phyloP scores from a whole-genome alignment of 192 early-diverging fungal species.

The Jimgerdemannia lactiflua region DNA sequence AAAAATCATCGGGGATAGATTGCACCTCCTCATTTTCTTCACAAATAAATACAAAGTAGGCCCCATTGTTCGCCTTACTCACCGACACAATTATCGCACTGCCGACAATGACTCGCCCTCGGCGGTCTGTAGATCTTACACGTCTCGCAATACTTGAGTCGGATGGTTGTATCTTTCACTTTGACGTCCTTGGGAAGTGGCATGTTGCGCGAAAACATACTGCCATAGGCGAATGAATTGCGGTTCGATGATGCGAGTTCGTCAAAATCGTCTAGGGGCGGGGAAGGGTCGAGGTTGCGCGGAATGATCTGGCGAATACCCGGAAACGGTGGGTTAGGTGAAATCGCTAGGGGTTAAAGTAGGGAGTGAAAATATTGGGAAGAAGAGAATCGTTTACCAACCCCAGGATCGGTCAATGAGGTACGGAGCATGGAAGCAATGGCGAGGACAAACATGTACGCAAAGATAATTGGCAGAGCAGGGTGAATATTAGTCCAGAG shows the following conservation, averaged over 20 bases:
- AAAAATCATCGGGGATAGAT: neutral
- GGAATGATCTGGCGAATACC: constrained; percentile 50
- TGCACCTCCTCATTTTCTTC: constrained; percentile 1
- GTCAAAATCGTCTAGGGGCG: constrained; percentile 47
- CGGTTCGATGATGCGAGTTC: constrained; percentile 46
- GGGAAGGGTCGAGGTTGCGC: constrained; percentile 60
- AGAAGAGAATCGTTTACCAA: too few relatives aligned
- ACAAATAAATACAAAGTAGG: neutral
- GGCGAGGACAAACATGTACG: too few relatives aligned
- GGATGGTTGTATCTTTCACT: constrained; percentile 58
- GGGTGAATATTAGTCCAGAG: too few relatives aligned
- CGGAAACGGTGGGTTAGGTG: too few relatives aligned
- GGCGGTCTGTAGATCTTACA: constrained; percentile 89
- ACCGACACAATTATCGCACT: constrained; percentile 91
- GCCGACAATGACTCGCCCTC: constrained; percentile 80
- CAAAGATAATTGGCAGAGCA: too few relatives aligned
- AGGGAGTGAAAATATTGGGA: too few relatives aligned
- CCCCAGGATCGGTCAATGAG: too few relatives aligned
- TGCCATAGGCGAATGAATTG: constrained; percentile 29
- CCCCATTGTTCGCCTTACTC: constrained; percentile 24
- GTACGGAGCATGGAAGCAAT: too few relatives aligned
- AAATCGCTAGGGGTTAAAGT: too few relatives aligned
- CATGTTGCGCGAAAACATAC: constrained; percentile 36
- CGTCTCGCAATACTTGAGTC: constrained; percentile 88
- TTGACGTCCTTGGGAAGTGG: constrained; percentile 52